A percentile compares a stretch with the other conserved stretches of the same genome.
phyloP scores from a whole-genome alignment of 306 rosid genomes.

The Quercus alba region DNA sequence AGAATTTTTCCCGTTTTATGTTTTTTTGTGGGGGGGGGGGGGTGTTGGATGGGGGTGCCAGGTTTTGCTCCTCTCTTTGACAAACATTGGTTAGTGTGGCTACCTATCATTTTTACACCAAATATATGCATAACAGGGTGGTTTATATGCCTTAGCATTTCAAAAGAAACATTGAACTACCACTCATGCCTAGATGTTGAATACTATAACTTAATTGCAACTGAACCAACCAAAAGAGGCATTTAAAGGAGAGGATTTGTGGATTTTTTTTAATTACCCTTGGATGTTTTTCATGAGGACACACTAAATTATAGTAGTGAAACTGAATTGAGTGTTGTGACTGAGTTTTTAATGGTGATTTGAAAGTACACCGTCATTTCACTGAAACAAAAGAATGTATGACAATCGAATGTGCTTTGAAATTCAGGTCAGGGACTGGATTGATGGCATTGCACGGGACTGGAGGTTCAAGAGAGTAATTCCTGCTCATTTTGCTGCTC shows the following conservation, averaged over 20 bases:
- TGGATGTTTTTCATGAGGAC: not conserved
- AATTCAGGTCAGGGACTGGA: slow-evolving; percentile 91
- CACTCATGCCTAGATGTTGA: not conserved
- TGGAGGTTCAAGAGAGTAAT: slow-evolving; percentile 90
- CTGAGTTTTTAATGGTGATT: not conserved
- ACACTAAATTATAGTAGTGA: not conserved
- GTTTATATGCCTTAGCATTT: not conserved
- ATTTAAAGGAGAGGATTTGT: not conserved
- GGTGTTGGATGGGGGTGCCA: not conserved
- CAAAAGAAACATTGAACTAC: not conserved
- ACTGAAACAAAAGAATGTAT: not conserved
- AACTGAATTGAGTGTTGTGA: not conserved
- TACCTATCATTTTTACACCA: not conserved
- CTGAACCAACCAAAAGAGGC: not conserved
- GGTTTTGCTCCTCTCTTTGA: not conserved
- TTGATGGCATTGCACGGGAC: slow-evolving; percentile 63
- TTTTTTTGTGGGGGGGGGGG: no score
- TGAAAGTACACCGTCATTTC: not conserved
- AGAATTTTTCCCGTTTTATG: not conserved
- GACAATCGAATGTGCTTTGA: not conserved
- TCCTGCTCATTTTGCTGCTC: slow-evolving; percentile 92
- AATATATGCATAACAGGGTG: not conserved
- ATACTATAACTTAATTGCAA: not conserved
- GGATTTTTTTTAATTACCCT: not conserved
- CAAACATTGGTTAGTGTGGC: not conserved